Conservation (phyloP, 202 grass and related monocot genomes). For the Carex sylvatica region DNA sequence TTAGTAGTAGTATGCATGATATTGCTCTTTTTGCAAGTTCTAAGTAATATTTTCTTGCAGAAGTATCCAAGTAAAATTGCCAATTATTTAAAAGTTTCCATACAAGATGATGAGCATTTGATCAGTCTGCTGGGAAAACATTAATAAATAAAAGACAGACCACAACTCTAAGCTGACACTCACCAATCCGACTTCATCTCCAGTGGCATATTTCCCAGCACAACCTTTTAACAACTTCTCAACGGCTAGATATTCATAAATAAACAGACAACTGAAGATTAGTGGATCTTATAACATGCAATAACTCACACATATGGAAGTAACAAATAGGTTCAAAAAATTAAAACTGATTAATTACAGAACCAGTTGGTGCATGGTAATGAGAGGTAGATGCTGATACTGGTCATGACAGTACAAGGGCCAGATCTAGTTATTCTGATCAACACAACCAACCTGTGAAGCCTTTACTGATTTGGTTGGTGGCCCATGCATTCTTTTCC, state of each 20-base stretch:
- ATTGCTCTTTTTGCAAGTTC: neutral
- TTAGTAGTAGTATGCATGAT: neutral
- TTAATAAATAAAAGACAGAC: neutral
- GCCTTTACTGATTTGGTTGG: constrained; percentile 62
- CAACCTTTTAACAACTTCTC: constrained; percentile 63
- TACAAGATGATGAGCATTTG: neutral
- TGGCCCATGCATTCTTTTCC: constrained; percentile 47
- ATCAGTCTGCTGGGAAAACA: neutral
- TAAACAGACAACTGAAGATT: constrained; percentile 25
- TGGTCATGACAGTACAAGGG: constrained; percentile 10
- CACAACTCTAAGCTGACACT: constrained; percentile 15
- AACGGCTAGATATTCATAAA: constrained; percentile 49
- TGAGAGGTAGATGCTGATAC: neutral
- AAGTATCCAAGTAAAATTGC: neutral
- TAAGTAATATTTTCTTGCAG: neutral
- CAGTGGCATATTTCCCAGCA: constrained; percentile 89
- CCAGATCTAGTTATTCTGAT: constrained; percentile 26
- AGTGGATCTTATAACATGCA: neutral
- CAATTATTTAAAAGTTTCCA: neutral
- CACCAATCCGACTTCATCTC: constrained; percentile 89
- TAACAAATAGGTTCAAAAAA: constrained; percentile 23
- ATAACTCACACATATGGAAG: neutral
- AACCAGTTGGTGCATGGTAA: neutral
- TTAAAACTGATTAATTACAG: neutral
- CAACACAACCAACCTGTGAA: constrained; percentile 58